Conservation (phyloP, 257 asterid genomes). For the Paraleonurus japonicus region DNA sequence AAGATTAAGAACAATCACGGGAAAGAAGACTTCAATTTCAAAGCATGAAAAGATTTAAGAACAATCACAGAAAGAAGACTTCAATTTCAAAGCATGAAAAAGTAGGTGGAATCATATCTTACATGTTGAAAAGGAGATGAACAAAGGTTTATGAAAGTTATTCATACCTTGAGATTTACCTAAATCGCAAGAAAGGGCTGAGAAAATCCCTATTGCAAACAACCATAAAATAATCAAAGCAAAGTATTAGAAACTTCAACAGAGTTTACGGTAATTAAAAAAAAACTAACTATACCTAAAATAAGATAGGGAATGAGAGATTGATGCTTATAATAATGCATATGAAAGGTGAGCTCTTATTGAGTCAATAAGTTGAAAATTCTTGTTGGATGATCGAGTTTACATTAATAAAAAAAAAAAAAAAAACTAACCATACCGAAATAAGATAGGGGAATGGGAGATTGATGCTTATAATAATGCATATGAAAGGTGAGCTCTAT, state of each 20-base stretch:
- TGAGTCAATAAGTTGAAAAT: slow-evolving; percentile 73
- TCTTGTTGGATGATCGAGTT: slow-evolving; percentile 56
- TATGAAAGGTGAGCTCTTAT: slow-evolving; percentile 88
- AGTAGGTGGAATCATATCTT: slow-evolving; percentile 14
- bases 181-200: slow-evolving; percentile 75
- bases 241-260: slow-evolving; percentile 29
- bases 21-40: too few relatives aligned
- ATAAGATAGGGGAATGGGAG: slow-evolving; percentile 68
- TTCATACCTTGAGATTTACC: slow-evolving; percentile 86
- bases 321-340: slow-evolving; percentile 79
- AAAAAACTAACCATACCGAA: slow-evolving; percentile 55
- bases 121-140: slow-evolving; percentile 16
- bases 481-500: slow-evolving; percentile 88
- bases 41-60: too few relatives aligned
- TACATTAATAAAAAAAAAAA: slow-evolving; percentile 9
- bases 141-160: slow-evolving; percentile 17
- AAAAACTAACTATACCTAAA: slow-evolving; percentile 57
- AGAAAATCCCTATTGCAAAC: slow-evolving; percentile 82
- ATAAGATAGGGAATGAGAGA: slow-evolving; percentile 68
- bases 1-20: too few relatives aligned
- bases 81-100: slow-evolving; percentile 88
- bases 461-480: slow-evolving; percentile 79
- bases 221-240: slow-evolving; percentile 42
- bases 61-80: slow-evolving; percentile 78
- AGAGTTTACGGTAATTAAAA: slow-evolving; percentile 15